Conservation (phyloP, 352 stramenopile genomes). For the Elongisporangium undulatum region DNA sequence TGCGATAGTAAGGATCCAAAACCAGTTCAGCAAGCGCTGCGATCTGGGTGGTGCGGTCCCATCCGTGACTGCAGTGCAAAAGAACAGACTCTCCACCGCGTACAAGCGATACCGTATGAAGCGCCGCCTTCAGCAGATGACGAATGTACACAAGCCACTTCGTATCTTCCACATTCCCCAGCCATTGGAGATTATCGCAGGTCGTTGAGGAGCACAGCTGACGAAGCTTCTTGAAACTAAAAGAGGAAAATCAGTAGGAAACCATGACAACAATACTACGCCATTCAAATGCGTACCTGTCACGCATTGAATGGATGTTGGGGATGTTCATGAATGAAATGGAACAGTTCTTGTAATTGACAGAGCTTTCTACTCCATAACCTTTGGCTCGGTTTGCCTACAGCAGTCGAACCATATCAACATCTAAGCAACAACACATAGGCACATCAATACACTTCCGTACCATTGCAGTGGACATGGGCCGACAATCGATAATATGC, state of each 20-base stretch:
- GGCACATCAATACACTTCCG: conserved; percentile 14
- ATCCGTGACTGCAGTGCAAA: conserved; percentile 83
- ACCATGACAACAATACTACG: neutral
- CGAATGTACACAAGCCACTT: conserved; percentile 97
- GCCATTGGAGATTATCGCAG: conserved; percentile 92
- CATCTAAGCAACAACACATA: conserved; percentile 30
- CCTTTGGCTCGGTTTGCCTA: conserved; percentile 85
- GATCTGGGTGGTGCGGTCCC: conserved; percentile 91
- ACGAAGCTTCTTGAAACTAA: conserved; percentile 70
- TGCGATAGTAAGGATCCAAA: conserved; percentile 76
- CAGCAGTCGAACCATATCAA: neutral
- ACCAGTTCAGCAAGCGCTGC: conserved; percentile 61
- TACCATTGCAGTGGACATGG: conserved; percentile 75
- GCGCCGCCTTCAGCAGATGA: conserved; percentile 89
- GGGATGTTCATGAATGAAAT: conserved; percentile 98
- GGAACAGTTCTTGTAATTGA: conserved; percentile 93
- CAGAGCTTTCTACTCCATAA: conserved; percentile 94
- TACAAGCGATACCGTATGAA: conserved; percentile 90
- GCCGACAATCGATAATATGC: conserved; percentile 81
- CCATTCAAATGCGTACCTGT: conserved; percentile 57
- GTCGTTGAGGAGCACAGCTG: conserved; percentile 69
- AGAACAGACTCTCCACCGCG: conserved; percentile 83
- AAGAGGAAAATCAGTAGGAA: neutral
- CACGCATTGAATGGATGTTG: conserved; percentile 98
- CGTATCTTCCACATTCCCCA: conserved; percentile 92